Evolutionary conservation across 441 rosid species (phyloP).

Genomic region (Mallotus japonicus): DNA sequence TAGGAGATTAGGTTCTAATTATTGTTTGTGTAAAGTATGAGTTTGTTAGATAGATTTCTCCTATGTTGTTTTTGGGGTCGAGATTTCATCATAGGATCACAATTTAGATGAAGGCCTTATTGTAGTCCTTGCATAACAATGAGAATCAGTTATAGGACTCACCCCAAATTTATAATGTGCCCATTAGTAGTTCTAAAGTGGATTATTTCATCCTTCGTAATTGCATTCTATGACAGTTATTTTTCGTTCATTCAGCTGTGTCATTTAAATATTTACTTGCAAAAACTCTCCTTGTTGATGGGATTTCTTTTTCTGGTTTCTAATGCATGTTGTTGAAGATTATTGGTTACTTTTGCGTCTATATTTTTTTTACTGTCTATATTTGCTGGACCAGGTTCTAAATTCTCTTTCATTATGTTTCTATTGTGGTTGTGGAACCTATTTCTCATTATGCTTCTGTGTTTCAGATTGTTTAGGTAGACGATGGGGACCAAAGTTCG

Average conservation of each 20-base stretch:
- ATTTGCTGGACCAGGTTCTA: conserved; percentile 8
- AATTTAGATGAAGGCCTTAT: neutral
- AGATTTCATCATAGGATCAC: neutral
- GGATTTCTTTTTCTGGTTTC: neutral
- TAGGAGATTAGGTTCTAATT: neutral
- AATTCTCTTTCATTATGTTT: conserved; percentile 3
- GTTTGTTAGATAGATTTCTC: neutral
- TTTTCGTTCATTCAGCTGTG: neutral
- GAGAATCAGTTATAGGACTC: neutral
- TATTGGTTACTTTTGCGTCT: neutral
- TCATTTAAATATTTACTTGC: neutral
- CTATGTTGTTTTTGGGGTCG: neutral
- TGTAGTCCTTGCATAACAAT: neutral
- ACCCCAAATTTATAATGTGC: neutral
- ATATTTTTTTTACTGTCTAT: neutral
- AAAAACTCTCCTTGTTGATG: neutral
- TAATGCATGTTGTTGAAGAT: neutral
- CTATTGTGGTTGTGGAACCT: conserved; percentile 20
- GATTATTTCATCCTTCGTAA: neutral
- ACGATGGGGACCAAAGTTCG: conserved; percentile 92
- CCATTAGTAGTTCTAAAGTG: neutral
- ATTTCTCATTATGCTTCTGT: conserved; percentile 23
- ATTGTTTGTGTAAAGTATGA: conserved; percentile 1
- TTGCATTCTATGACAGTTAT: neutral
- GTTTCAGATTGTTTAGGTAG: conserved; percentile 95